phyloP scores from a whole-genome alignment of 2,329 filamentous ascomycete genomes.

The Calonectria multiphialidica region DNA sequence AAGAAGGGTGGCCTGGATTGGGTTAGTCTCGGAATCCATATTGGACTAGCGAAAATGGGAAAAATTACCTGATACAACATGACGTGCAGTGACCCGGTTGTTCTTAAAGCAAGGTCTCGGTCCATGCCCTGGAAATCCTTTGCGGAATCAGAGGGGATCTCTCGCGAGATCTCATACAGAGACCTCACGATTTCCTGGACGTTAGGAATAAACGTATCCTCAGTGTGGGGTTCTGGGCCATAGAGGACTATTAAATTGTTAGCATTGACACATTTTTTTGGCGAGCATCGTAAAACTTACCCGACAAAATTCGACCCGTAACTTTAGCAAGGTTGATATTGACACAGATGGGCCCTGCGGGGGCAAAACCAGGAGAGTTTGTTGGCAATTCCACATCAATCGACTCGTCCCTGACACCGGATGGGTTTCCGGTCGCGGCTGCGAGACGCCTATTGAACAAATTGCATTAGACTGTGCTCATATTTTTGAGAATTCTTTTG shows the following conservation, averaged over 20 bases:
- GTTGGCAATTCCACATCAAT: slow-evolving; percentile 42
- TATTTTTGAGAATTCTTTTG: neutral
- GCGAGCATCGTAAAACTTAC: neutral
- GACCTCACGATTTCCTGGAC: slow-evolving; percentile 48
- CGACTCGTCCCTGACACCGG: slow-evolving; percentile 39
- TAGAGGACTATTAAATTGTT: slow-evolving; percentile 40
- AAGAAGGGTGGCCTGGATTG: slow-evolving; percentile 43
- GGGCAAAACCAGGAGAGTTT: slow-evolving; percentile 44
- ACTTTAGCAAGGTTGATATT: slow-evolving; percentile 44
- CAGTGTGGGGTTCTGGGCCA: slow-evolving; percentile 45
- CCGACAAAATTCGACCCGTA: slow-evolving; percentile 43
- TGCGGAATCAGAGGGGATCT: slow-evolving; percentile 41
- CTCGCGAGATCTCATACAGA: slow-evolving; percentile 41
- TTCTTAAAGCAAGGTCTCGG: slow-evolving; percentile 44
- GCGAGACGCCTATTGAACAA: slow-evolving; percentile 32
- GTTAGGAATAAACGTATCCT: slow-evolving; percentile 46
- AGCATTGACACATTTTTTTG: accelerated
- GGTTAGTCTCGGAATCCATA: slow-evolving; percentile 7
- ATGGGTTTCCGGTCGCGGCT: slow-evolving; percentile 42
- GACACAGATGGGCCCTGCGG: slow-evolving; percentile 43
- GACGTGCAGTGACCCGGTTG: slow-evolving; percentile 47
- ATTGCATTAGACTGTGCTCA: neutral
- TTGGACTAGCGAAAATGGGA: no score
- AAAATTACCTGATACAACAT: slow-evolving; percentile 47
- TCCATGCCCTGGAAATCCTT: slow-evolving; percentile 39